Evolutionary conservation across 2,329 filamentous ascomycete genomes (phyloP).

Genomic region (Coniochaeta hoffmannii): DNA sequence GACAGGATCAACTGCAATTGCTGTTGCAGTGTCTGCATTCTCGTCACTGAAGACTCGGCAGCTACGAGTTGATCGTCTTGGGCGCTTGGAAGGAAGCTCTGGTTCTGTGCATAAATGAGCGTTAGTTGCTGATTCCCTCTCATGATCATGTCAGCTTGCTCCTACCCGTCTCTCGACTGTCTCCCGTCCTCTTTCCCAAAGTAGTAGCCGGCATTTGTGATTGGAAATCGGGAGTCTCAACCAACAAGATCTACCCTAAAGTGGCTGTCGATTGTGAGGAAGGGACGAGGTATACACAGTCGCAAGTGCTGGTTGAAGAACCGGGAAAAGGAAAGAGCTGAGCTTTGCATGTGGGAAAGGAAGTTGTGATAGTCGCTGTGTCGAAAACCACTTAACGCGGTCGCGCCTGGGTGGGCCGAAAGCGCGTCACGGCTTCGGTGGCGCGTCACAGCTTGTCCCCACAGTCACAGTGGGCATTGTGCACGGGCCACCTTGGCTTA

Average conservation of each 20-base stretch:
- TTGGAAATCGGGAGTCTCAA: background rate
- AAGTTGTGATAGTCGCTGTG: background rate
- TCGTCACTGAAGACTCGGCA: slow-evolving; percentile 47
- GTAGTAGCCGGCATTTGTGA: slow-evolving; percentile 16
- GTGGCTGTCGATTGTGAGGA: background rate
- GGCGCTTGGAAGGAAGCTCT: slow-evolving; percentile 34
- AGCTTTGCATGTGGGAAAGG: background rate
- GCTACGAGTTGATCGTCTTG: slow-evolving; percentile 34
- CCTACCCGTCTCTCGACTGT: slow-evolving; percentile 13
- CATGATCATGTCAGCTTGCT: background rate
- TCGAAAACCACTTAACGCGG: slow-evolving; percentile 1
- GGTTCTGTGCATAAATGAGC: slow-evolving; percentile 9
- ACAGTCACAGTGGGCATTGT: background rate
- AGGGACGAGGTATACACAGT: background rate
- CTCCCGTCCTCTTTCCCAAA: slow-evolving; percentile 24
- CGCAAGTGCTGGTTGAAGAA: background rate
- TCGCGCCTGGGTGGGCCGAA: background rate
- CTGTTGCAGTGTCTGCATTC: slow-evolving; percentile 50
- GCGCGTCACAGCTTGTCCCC: background rate
- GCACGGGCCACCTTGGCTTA: background rate
- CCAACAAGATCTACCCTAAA: background rate
- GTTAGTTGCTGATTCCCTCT: slow-evolving; percentile 8
- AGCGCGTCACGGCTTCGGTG: background rate
- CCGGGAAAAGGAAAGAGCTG: too few species aligned
- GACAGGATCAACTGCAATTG: slow-evolving; percentile 27